These are phyloP conservation scores for Micromonas commoda DNA, from an alignment of 139 green algal genomes.

Conservation along the genomic window DNA sequence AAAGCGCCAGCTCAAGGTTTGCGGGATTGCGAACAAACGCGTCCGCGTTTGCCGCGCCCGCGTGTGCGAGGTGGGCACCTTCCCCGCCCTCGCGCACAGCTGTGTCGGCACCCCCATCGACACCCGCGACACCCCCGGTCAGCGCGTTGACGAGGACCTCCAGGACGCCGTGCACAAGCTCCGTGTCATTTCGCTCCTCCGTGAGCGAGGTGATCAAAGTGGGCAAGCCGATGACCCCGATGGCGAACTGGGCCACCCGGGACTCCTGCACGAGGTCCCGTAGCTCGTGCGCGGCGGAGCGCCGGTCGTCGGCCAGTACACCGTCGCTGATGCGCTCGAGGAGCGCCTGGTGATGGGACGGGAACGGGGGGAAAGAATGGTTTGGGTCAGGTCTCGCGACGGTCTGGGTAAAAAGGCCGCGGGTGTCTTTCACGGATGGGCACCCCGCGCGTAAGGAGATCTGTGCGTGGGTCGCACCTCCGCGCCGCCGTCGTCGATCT, in stretches of 20 bases:
- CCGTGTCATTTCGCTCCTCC: constrained; percentile 69
- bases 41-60: constrained; percentile 45
- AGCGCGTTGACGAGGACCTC: constrained; percentile 62
- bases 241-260: constrained; percentile 53
- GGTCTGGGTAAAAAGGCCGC: too few relatives aligned
- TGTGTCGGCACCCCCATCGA: background rate
- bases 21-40: constrained; percentile 56
- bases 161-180: constrained; percentile 65
- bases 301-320: constrained; percentile 62
- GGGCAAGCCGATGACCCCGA: constrained; percentile 69
- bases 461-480: too few relatives aligned
- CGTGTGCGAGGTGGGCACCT: background rate
- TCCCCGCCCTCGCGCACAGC: background rate
- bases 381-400: too few relatives aligned
- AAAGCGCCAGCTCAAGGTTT: constrained; percentile 64
- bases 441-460: too few relatives aligned
- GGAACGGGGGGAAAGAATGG: too few relatives aligned
- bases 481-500: constrained; percentile 54
- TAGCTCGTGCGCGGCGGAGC: constrained; percentile 56
- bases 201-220: constrained; percentile 57
- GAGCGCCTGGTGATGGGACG: too few relatives aligned
- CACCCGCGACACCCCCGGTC: background rate
- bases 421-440: too few relatives aligned
- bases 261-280: constrained; percentile 34
- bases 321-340: constrained; percentile 67